A percentile compares a stretch with the other conserved stretches of the same genome.
These are phyloP conservation scores for Trichoderma sp. DNA, from an alignment of 2,329 filamentous ascomycete species.

Conservation along the genomic window DNA sequence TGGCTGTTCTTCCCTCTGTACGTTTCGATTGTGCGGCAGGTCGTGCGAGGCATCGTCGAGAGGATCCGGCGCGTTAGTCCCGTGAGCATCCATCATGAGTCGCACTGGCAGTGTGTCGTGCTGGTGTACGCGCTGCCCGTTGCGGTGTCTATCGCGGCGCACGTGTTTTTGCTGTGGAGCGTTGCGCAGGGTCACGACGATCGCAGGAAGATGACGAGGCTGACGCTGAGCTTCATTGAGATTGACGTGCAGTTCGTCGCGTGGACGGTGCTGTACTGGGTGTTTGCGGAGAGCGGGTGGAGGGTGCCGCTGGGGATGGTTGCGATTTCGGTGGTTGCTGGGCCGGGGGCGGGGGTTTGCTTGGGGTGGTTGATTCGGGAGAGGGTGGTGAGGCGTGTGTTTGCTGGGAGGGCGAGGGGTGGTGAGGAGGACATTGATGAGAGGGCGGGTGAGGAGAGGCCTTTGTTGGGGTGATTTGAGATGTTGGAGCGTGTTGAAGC, in stretches of 20 bases:
- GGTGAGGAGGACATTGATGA: constrained; percentile 26
- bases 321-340: constrained; percentile 39
- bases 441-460: constrained; percentile 41
- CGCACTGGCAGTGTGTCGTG: constrained; percentile 42
- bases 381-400: constrained; percentile 38
- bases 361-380: constrained; percentile 47
- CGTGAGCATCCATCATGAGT: constrained; percentile 48
- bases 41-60: constrained; percentile 38
- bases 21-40: constrained; percentile 49
- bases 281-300: constrained; percentile 55
- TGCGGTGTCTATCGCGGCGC: constrained; percentile 47
- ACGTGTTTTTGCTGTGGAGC: constrained; percentile 48
- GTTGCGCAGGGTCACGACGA: constrained; percentile 41
- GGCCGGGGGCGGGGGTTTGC: constrained; percentile 45
- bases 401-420: constrained; percentile 24
- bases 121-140: constrained; percentile 52
- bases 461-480: constrained; percentile 37
- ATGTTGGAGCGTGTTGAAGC: neutral
- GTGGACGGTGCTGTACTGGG: constrained; percentile 56
- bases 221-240: constrained; percentile 49
- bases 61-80: constrained; percentile 36
- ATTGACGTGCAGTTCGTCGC: constrained; percentile 51
- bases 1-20: constrained; percentile 58
- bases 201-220: constrained; percentile 53
- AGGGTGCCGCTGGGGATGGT: constrained; percentile 41